Evolutionary conservation across 208 protist species (phyloP).

Genomic region (Acanthamoeba healyi): DNA sequence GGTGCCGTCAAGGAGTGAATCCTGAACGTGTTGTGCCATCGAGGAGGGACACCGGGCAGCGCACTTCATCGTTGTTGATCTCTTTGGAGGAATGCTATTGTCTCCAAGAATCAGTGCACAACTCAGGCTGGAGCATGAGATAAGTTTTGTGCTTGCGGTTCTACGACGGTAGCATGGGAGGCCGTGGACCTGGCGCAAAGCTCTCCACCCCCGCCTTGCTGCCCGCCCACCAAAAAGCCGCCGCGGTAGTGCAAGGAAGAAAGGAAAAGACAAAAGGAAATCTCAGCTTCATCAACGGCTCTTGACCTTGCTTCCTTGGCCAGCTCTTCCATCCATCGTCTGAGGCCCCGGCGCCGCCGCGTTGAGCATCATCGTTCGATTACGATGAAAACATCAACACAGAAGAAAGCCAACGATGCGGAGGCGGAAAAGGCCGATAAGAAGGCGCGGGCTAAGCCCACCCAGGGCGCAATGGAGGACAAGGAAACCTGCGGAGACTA

Average conservation of each 20-base stretch:
- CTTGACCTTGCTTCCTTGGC: neutral
- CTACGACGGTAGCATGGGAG: too few species aligned
- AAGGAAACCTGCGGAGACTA: constrained; percentile 75
- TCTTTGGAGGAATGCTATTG: too few species aligned
- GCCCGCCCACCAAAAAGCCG: neutral
- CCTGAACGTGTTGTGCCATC: too few species aligned
- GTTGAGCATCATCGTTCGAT: neutral
- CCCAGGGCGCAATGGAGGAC: constrained; percentile 74
- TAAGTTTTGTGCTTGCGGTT: too few species aligned
- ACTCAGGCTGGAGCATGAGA: too few species aligned
- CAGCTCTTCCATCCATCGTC: neutral
- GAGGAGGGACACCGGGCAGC: too few species aligned
- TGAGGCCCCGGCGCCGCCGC: neutral
- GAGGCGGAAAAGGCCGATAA: constrained; percentile 44
- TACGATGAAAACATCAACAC: neutral
- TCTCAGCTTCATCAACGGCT: neutral
- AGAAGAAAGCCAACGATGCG: constrained; percentile 8
- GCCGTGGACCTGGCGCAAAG: too few species aligned
- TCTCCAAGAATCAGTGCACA: too few species aligned
- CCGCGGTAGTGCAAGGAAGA: neutral
- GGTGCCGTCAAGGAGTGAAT: too few species aligned
- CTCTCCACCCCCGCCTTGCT: neutral
- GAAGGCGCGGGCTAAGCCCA: constrained; percentile 60
- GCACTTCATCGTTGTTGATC: too few species aligned
- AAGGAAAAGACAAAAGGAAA: neutral